These are phyloP conservation scores for Colletotrichum scovillei DNA, from an alignment of 2,329 filamentous ascomycete species.

Conservation along the genomic window DNA sequence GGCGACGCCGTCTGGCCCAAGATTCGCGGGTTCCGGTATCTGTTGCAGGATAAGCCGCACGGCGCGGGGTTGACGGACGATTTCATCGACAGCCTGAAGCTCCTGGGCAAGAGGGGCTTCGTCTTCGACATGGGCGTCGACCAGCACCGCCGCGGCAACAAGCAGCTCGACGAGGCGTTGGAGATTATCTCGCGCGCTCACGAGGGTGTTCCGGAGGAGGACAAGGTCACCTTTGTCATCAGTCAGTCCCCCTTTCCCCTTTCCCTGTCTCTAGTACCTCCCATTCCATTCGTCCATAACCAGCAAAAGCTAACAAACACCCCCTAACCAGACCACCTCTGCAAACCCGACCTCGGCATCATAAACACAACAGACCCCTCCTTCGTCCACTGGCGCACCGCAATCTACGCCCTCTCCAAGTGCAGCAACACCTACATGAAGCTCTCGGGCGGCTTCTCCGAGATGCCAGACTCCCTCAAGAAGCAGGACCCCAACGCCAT, in stretches of 20 bases:
- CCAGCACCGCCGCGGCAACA: constrained; percentile 78
- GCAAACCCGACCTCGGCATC: constrained; percentile 83
- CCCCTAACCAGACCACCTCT: constrained; percentile 77
- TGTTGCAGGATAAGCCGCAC: constrained; percentile 80
- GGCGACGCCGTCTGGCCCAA: constrained; percentile 72
- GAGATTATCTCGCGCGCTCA: constrained; percentile 77
- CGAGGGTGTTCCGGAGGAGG: constrained; percentile 66
- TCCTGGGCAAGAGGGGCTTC: constrained; percentile 71
- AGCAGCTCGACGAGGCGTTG: constrained; percentile 77
- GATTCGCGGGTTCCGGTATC: constrained; percentile 83
- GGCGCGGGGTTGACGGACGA: constrained; percentile 72
- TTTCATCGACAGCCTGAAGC: constrained; percentile 75
- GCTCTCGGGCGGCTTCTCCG: constrained; percentile 84
- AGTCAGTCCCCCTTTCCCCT: constrained; percentile 58
- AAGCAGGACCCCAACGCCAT: constrained; percentile 64
- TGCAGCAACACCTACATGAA: constrained; percentile 84
- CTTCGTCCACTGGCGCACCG: constrained; percentile 76
- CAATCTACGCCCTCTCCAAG: constrained; percentile 75
- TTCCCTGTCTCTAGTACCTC: no score
- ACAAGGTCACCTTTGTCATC: constrained; percentile 75
- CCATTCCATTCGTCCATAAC: no score
- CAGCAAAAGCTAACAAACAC: not conserved
- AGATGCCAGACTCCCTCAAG: constrained; percentile 72
- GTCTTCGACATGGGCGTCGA: constrained; percentile 89
- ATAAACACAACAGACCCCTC: constrained; percentile 67